Evolutionary conservation across 768 basidiomycete species (phyloP).

Genomic region (Leucocoprinus birnbaumii): DNA sequence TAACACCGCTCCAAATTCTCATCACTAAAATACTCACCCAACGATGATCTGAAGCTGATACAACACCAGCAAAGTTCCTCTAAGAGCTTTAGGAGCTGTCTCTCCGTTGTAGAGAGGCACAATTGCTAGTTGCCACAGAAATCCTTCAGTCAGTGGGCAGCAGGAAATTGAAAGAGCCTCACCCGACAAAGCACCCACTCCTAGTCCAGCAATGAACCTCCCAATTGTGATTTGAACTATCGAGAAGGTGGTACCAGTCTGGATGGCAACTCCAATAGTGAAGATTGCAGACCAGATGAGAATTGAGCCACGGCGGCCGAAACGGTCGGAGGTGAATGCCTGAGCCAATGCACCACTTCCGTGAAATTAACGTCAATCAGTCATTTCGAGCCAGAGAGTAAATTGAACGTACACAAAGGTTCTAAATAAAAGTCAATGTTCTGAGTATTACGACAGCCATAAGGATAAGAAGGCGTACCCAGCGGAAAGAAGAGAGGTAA

Average conservation of each 20-base stretch:
- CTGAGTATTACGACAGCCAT: not conserved
- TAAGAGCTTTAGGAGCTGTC: constrained; percentile 70
- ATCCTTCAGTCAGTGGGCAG: not conserved
- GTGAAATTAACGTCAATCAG: not conserved
- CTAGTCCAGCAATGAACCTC: constrained; percentile 74
- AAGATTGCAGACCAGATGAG: constrained; percentile 76
- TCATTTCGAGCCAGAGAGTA: constrained; percentile 11
- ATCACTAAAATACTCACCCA: constrained; percentile 38
- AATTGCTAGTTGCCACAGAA: constrained; percentile 13
- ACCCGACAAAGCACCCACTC: constrained; percentile 75
- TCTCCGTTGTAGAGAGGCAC: constrained; percentile 67
- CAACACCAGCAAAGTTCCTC: constrained; percentile 67
- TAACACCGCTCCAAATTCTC: not conserved
- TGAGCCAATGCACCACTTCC: constrained; percentile 60
- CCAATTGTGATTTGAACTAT: constrained; percentile 68
- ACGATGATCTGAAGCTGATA: constrained; percentile 79
- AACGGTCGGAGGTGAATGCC: constrained; percentile 71
- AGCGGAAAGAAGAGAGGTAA: constrained; percentile 75
- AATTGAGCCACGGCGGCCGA: constrained; percentile 72
- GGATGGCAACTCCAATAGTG: constrained; percentile 64
- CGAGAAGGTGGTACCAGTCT: constrained; percentile 60
- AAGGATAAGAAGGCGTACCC: constrained; percentile 39
- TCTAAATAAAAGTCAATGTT: constrained; percentile 20
- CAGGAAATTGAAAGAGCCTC: constrained; percentile 12
- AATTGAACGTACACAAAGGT: constrained; percentile 45